phyloP scores from a whole-genome alignment of 371 early-diverging fungal species.

The Mitosporidium daphniae region DNA sequence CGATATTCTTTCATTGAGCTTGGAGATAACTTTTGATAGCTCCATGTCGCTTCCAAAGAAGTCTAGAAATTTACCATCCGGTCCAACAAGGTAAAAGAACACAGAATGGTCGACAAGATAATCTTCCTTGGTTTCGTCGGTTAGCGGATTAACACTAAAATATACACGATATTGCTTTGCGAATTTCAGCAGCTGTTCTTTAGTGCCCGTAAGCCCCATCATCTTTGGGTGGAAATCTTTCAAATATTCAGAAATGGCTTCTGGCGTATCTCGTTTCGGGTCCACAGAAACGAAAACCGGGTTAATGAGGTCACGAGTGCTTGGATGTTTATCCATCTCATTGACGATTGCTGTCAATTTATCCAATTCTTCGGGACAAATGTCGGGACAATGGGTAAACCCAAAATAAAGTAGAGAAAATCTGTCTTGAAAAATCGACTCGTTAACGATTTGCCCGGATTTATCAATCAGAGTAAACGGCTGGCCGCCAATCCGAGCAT shows the following conservation, averaged over 20 bases:
- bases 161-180: slow-evolving; percentile 73
- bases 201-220: slow-evolving; percentile 51
- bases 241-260: slow-evolving; percentile 42
- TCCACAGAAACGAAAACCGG: slow-evolving; percentile 86
- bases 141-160: slow-evolving; percentile 34
- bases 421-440: slow-evolving; percentile 27
- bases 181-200: slow-evolving; percentile 31
- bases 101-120: slow-evolving; percentile 88
- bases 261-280: slow-evolving; percentile 52
- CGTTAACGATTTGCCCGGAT: slow-evolving; percentile 17
- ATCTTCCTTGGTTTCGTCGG: slow-evolving; percentile 44
- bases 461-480: slow-evolving; percentile 47
- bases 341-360: slow-evolving; percentile 26
- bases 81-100: slow-evolving; percentile 76
- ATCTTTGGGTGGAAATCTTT: slow-evolving; percentile 61
- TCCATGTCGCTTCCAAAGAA: slow-evolving; percentile 26
- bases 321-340: slow-evolving; percentile 10
- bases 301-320: slow-evolving; percentile 17
- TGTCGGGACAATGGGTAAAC: slow-evolving; percentile 85
- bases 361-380: slow-evolving; percentile 86
- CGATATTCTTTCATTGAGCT: too few species aligned
- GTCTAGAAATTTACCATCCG: slow-evolving; percentile 47
- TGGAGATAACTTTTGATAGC: too few species aligned
- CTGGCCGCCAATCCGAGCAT: too few species aligned
- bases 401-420: slow-evolving; percentile 73